Base-by-base conservation (phyloP, 1,284 basidiomycete genomes). In the Moniliophthora roreri region DNA sequence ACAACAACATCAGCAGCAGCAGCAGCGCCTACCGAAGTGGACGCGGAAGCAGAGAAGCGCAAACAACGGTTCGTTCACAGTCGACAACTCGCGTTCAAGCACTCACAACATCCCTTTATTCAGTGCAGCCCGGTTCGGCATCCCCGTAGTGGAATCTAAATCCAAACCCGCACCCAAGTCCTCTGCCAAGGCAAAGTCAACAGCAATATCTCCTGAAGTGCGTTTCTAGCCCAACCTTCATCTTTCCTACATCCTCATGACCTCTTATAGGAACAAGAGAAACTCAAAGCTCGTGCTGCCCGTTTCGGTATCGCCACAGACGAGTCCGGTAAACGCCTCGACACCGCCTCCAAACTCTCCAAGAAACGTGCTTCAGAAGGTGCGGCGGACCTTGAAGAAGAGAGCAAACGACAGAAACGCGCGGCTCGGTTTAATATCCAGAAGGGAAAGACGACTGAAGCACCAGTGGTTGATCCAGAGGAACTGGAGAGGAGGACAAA, bases 401-500 rank as follows among this genome's bases (percentile, higher is more conserved):
- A 32, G 28, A 11, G 21, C 20, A 10, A 24, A 13, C 28, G 26
- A 11, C 16, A 49, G 36, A 21, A 26, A 35, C 26, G 32, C 49
- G 20, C 18, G 26, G 21, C 21, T 10, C 15, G 9, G 23, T 32
- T 50, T 15, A 9, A 9, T 21, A 10, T 9, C 52, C 15, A 18
- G 49, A 16, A 44, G 57, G 44, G 35, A 44, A 18, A 26, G 65
- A 68, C 28, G 11, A 6, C 28, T 11, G 28, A 32, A 6, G 11
- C 28, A 6, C 28, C 28, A 6, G n/a, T n/a, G 15, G 70, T 79
- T 3, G 84, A 85, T 58, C 58, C 75, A 6, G 85, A 84, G 58
- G 84, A 87, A 62, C 63, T 71, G 42, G 82, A 84, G 58, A 74
- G 74, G 41, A 69, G 84, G 48, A 77, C 68, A 64, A 87, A 83